A percentile compares a stretch with the other conserved stretches of the same genome.
These are phyloP conservation scores for Terfezia claveryi DNA, from an alignment of 495 filamentous ascomycete genomes.

Conservation along the genomic window DNA sequence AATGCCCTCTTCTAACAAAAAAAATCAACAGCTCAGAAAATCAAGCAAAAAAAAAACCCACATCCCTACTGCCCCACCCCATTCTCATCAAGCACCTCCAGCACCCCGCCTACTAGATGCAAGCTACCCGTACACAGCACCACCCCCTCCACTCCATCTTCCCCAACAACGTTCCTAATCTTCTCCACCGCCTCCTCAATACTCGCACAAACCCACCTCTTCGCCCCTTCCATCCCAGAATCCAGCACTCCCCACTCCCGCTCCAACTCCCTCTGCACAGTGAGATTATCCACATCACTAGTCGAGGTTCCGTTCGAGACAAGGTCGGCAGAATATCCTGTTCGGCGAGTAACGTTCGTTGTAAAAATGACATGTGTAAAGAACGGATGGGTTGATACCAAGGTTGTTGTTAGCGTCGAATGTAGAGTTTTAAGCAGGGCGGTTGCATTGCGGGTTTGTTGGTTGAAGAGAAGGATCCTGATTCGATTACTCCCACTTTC, in stretches of 20 bases:
- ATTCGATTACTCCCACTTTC: too few species aligned
- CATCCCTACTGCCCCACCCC: too few species aligned
- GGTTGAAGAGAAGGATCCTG: conserved; percentile 68
- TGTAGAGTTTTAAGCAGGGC: conserved; percentile 36
- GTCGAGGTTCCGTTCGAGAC: conserved; percentile 52
- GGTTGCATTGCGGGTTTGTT: conserved; percentile 55
- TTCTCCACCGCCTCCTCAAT: conserved; percentile 69
- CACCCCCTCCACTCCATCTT: conserved; percentile 5
- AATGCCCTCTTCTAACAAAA: too few species aligned
- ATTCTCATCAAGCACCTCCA: conserved; percentile 44
- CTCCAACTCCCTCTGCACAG: conserved; percentile 52
- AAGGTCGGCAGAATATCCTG: conserved; percentile 33
- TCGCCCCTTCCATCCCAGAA: conserved; percentile 22
- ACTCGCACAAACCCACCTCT: conserved; percentile 39
- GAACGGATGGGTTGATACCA: conserved; percentile 25
- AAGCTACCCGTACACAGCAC: conserved; percentile 63
- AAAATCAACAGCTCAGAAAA: too few species aligned
- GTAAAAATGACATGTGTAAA: conserved; percentile 73
- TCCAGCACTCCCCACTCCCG: conserved; percentile 42
- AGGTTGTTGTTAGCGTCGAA: conserved; percentile 2
- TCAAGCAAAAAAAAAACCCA: too few species aligned
- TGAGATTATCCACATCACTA: conserved; percentile 41
- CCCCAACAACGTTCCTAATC: conserved; percentile 19
- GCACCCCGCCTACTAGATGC: conserved; percentile 63
- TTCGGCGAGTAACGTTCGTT: background rate